Evolutionary conservation across 768 basidiomycete species (phyloP).

Genomic region (Phlebiopsis gigantea): DNA sequence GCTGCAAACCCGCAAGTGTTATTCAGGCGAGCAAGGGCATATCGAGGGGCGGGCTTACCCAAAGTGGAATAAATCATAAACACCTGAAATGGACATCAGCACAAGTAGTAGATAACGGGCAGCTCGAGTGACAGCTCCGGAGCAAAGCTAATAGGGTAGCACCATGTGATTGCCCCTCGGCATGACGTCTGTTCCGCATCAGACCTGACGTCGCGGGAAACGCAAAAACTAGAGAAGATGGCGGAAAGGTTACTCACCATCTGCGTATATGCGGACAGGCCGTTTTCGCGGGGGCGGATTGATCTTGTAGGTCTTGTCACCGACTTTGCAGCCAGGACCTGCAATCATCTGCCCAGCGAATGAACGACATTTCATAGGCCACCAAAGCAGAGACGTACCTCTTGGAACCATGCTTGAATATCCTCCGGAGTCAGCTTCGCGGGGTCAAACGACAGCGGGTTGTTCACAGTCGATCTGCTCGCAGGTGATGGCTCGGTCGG

Average conservation of each 20-base stretch:
- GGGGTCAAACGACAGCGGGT: constrained; percentile 46
- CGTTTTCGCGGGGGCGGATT: constrained; percentile 77
- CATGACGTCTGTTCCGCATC: no score
- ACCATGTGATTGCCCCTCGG: no score
- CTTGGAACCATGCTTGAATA: constrained; percentile 45
- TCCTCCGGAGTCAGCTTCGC: constrained; percentile 68
- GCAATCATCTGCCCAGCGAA: constrained; percentile 51
- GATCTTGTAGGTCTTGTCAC: constrained; percentile 58
- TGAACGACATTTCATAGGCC: background rate
- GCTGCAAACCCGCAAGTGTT: constrained; percentile 31
- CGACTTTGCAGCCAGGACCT: constrained; percentile 46
- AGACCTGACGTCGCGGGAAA: no score
- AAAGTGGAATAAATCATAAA: constrained; percentile 97
- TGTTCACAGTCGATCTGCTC: constrained; percentile 10
- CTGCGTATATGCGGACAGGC: constrained; percentile 88
- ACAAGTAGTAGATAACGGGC: no score
- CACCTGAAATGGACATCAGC: no score
- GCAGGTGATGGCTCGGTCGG: constrained; percentile 14
- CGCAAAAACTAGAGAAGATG: background rate
- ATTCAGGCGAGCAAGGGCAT: background rate
- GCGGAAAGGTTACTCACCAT: constrained; percentile 50
- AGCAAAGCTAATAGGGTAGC: no score
- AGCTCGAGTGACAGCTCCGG: no score
- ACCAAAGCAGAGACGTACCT: constrained; percentile 6
- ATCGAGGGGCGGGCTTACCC: constrained; percentile 63